Percentiles rank a stretch among this genome's conserved stretches.
Evolutionary conservation across 805 yeast species (phyloP).

Genomic region (Allodekkera sacchari): DNA sequence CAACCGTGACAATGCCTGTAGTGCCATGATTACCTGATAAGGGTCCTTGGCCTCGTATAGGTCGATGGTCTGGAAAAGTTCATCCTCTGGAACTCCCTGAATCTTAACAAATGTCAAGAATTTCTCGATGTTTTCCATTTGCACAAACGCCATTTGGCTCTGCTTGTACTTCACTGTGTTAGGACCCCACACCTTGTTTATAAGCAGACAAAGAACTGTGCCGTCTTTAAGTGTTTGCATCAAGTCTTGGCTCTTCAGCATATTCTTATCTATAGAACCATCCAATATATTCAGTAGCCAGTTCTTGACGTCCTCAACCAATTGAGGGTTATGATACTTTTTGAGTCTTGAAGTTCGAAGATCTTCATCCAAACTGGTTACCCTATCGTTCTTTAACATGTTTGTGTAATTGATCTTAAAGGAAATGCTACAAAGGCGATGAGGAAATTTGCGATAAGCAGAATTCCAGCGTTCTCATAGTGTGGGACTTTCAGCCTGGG

Average conservation of each 20-base stretch:
- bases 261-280: conserved; percentile 16
- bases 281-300: conserved; percentile 45
- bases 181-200: conserved; percentile 32
- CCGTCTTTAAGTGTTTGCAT: conserved; percentile 58
- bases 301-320: conserved; percentile 27
- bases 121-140: conserved; percentile 79
- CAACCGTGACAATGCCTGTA: conserved; percentile 65
- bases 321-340: conserved; percentile 36
- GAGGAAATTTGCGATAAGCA: no score
- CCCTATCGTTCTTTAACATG: no score
- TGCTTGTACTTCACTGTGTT: conserved; percentile 40
- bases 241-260: conserved; percentile 30
- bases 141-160: conserved; percentile 66
- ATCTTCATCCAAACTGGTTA: conserved; percentile 58
- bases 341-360: conserved; percentile 38
- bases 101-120: conserved; percentile 54
- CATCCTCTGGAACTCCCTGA: conserved; percentile 73
- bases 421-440: no score
- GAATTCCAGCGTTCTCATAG: no score
- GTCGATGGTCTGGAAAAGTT: conserved; percentile 72
- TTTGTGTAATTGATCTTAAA: no score
- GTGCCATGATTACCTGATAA: conserved; percentile 65
- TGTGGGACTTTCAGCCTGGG: no score
- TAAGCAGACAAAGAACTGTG: conserved; percentile 38
- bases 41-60: conserved; percentile 69